Evolutionary conservation across 2,329 filamentous ascomycete species (phyloP).

Genomic region (Penicillium fuscoglaucum): DNA sequence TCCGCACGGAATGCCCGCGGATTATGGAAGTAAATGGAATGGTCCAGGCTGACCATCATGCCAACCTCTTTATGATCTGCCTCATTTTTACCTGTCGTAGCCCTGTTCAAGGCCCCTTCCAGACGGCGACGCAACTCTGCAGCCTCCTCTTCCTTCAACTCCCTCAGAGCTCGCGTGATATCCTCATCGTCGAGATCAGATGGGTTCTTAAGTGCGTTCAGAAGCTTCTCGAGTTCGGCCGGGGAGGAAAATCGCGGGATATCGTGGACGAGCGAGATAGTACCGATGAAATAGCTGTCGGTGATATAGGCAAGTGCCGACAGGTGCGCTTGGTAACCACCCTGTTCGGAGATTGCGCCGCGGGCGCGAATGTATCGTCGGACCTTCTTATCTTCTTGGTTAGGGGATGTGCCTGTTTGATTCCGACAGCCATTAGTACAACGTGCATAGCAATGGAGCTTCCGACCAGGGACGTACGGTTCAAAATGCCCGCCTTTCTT

Average conservation of each 20-base stretch:
- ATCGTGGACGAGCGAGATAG: constrained; percentile 75
- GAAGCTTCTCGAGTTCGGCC: constrained; percentile 41
- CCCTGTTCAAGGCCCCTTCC: constrained; percentile 36
- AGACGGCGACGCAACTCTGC: constrained; percentile 39
- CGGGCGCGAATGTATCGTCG: constrained; percentile 53
- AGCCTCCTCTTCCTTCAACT: constrained; percentile 46
- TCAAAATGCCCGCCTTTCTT: constrained; percentile 57
- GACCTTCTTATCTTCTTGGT: constrained; percentile 67
- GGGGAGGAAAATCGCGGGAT: constrained; percentile 71
- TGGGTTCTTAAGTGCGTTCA: constrained; percentile 45
- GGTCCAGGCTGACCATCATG: constrained; percentile 55
- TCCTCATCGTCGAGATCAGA: constrained; percentile 46
- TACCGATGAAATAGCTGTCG: constrained; percentile 91
- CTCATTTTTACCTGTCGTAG: constrained; percentile 24
- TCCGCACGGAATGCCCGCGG: constrained; percentile 50
- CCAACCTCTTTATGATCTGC: constrained; percentile 42
- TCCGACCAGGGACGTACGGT: constrained; percentile 41
- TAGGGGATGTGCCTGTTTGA: constrained; percentile 43
- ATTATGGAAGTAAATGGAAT: constrained; percentile 55
- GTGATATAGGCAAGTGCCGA: constrained; percentile 90
- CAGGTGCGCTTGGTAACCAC: constrained; percentile 78
- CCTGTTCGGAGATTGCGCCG: constrained; percentile 70
- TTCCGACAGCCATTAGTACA: constrained; percentile 3
- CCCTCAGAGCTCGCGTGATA: constrained; percentile 42
- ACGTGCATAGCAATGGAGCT: too few species aligned